Percentiles rank a stretch among this genome's conserved stretches.
Conservation (phyloP, 108 stramenopile genomes). For the Cyclotella kingstonii region DNA sequence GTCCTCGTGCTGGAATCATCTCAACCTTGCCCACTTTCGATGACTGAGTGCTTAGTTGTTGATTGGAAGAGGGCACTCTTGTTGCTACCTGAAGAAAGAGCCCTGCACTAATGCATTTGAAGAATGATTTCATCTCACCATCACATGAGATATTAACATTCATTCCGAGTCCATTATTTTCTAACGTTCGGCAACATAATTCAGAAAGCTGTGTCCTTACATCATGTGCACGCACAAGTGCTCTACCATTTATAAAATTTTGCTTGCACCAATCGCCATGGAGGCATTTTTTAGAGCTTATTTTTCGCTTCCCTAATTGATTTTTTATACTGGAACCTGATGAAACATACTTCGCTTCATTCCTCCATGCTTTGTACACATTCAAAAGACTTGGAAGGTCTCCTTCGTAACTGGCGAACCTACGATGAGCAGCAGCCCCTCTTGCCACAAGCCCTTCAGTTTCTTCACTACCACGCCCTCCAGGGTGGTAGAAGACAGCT, state of each 20-base stretch:
- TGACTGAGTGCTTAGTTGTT: constrained; percentile 57
- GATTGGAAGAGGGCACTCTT: constrained; percentile 53
- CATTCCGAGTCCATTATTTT: constrained; percentile 66
- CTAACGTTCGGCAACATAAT: constrained; percentile 45
- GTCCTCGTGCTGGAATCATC: constrained; percentile 72
- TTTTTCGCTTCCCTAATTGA: constrained; percentile 22
- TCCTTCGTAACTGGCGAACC: constrained; percentile 87
- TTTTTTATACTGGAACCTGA: constrained; percentile 33
- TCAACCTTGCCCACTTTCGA: constrained; percentile 70
- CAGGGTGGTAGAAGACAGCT: constrained; percentile 92
- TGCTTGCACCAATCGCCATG: constrained; percentile 85
- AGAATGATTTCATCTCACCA: constrained; percentile 56
- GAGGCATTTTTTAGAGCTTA: constrained; percentile 39
- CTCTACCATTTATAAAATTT: constrained; percentile 74
- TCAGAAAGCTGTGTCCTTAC: constrained; percentile 67
- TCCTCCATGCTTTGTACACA: constrained; percentile 91
- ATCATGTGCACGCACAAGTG: constrained; percentile 69
- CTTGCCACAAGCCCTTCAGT: constrained; percentile 63
- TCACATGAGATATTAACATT: constrained; percentile 58
- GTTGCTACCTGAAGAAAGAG: constrained; percentile 86
- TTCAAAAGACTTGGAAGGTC: constrained; percentile 91
- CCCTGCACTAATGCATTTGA: constrained; percentile 90
- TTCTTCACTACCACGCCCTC: constrained; percentile 72
- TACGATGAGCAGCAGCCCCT: constrained; percentile 72
- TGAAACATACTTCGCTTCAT: constrained; percentile 63